phyloP scores from a whole-genome alignment of 208 protist species.

The Balamuthia mandrillaris region DNA sequence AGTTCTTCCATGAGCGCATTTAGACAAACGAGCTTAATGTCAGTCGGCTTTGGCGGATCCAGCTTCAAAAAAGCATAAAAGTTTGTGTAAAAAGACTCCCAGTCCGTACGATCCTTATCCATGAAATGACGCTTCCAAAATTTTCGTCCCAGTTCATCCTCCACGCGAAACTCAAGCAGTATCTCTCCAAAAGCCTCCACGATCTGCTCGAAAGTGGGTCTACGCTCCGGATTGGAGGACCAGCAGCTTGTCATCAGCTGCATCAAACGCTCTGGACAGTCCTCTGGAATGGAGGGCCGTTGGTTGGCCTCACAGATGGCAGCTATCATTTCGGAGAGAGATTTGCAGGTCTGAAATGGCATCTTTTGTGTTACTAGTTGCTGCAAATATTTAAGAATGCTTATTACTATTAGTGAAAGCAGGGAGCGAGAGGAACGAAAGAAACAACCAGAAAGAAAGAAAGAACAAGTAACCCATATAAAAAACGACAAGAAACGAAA shows the following conservation, averaged over 20 bases:
- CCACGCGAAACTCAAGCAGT: neutral
- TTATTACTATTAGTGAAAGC: neutral
- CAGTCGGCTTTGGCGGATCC: neutral
- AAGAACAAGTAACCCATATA: neutral
- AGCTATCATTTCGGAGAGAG: neutral
- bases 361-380: too few relatives aligned
- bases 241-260: neutral
- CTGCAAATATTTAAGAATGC: slow-evolving; percentile 2
- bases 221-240: neutral
- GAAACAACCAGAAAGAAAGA: neutral
- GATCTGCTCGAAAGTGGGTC: neutral
- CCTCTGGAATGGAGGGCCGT: neutral
- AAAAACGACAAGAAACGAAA: neutral
- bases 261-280: slow-evolving; percentile 10
- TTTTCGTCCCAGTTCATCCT: neutral
- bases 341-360: too few relatives aligned
- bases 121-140: neutral
- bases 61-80: neutral
- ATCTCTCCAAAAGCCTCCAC: neutral
- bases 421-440: neutral
- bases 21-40: neutral
- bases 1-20: neutral
- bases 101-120: neutral
- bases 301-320: neutral
- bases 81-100: neutral